A percentile compares a stretch with the other conserved stretches of the same genome.
Conservation (phyloP, 192 early-diverging fungal species). For the Phlyctochytrium bullatum region DNA sequence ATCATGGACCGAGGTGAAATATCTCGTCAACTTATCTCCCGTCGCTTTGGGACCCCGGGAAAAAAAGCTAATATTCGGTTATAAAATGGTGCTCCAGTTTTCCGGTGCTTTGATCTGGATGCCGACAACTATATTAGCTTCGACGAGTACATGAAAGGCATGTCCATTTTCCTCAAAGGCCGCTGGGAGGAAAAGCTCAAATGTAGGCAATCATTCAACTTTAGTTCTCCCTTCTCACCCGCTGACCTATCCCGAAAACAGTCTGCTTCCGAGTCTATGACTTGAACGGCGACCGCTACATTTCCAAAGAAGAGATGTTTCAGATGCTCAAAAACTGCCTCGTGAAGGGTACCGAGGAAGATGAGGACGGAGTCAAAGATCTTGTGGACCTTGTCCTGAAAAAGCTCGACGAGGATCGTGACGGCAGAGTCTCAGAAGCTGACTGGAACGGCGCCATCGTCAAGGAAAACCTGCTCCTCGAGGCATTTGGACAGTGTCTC, state of each 20-base stretch:
- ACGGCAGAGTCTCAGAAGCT: conserved; percentile 56
- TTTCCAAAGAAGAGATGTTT: conserved; percentile 67
- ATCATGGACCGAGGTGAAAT: conserved; percentile 57
- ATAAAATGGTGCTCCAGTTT: too few relatives aligned
- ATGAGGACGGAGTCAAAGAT: conserved; percentile 64
- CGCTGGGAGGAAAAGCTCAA: conserved; percentile 47
- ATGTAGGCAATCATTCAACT: conserved; percentile 32
- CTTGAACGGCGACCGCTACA: conserved; percentile 60
- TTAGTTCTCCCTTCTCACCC: not conserved
- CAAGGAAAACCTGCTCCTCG: conserved; percentile 55
- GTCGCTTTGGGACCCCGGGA: not conserved
- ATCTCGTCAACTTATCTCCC: not conserved
- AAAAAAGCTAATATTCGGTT: not conserved
- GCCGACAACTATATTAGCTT: conserved; percentile 58
- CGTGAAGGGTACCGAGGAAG: conserved; percentile 55
- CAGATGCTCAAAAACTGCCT: conserved; percentile 61
- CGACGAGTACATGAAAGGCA: conserved; percentile 58
- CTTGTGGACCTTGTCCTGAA: conserved; percentile 58
- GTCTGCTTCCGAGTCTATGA: conserved; percentile 65
- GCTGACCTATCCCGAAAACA: conserved; percentile 3
- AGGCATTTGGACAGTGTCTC: conserved; percentile 61
- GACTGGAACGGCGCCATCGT: conserved; percentile 56
- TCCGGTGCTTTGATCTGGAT: conserved; percentile 59
- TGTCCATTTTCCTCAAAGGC: conserved; percentile 57
- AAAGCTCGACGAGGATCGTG: conserved; percentile 59